phyloP scores from a whole-genome alignment of 106 monocot species.

The Triglochin maritima region DNA sequence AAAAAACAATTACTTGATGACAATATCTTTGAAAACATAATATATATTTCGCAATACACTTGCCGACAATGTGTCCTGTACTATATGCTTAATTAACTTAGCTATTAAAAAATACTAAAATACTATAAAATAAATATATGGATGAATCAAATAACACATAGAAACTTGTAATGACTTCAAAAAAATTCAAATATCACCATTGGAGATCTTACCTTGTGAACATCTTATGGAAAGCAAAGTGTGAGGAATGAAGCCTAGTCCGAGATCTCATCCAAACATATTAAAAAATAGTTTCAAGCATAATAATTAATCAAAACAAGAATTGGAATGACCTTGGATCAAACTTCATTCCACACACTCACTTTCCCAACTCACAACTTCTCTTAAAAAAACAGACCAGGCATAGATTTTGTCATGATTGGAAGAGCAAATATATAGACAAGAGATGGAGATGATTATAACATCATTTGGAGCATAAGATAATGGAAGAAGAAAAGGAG shows the following conservation, averaged over 20 bases:
- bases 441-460: neutral
- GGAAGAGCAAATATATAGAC: neutral
- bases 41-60: too few species aligned
- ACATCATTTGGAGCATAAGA: neutral
- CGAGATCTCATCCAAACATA: conserved; percentile 27
- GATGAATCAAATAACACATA: too few species aligned
- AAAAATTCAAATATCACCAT: too few species aligned
- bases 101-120: too few species aligned
- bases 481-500: neutral
- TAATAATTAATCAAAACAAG: neutral
- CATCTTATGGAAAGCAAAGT: conserved; percentile 15
- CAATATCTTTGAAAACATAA: too few species aligned
- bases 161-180: too few species aligned
- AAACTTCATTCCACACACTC: conserved; percentile 44
- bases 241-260: conserved; percentile 54
- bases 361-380: neutral
- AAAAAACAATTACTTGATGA: too few species aligned
- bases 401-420: neutral
- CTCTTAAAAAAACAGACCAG: neutral
- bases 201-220: neutral
- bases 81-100: too few species aligned
- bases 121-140: too few species aligned
- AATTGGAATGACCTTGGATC: conserved; percentile 34
- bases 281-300: too few species aligned
- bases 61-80: too few species aligned